Conservation (phyloP, 345 rosid species). For the Pugionium cornutum region DNA sequence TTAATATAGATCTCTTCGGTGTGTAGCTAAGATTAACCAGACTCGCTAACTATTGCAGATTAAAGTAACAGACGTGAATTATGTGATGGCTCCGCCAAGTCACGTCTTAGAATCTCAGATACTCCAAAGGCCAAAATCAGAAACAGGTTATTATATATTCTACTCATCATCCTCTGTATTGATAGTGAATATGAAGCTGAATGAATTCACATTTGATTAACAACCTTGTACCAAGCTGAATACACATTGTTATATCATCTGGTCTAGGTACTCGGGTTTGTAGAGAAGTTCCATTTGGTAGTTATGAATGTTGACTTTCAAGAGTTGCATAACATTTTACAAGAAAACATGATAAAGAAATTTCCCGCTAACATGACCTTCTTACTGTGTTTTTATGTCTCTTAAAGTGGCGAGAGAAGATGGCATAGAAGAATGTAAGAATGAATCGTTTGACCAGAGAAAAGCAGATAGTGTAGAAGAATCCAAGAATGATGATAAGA, state of each 20-base stretch:
- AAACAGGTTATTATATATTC: conserved; percentile 43
- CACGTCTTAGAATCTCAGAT: conserved; percentile 19
- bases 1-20: neutral
- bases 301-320: neutral
- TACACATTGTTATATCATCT: conserved; percentile 13
- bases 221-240: neutral
- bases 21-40: neutral
- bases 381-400: conserved; percentile 23
- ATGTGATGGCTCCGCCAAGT: conserved; percentile 43
- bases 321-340: neutral
- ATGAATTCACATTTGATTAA: conserved; percentile 2
- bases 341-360: neutral
- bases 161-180: conserved; percentile 3
- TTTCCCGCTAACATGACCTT: neutral
- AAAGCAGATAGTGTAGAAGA: conserved; percentile 21
- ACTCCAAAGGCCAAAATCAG: conserved; percentile 29
- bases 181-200: conserved; percentile 2
- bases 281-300: neutral
- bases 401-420: conserved; percentile 10
- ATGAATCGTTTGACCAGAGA: conserved; percentile 37
- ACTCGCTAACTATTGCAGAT: conserved; percentile 46
- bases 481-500: conserved; percentile 25
- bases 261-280: neutral
- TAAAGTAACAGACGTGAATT: conserved; percentile 53
- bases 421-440: conserved; percentile 27